phyloP scores from a whole-genome alignment of 805 yeast species.

The Candida wancherniae region DNA sequence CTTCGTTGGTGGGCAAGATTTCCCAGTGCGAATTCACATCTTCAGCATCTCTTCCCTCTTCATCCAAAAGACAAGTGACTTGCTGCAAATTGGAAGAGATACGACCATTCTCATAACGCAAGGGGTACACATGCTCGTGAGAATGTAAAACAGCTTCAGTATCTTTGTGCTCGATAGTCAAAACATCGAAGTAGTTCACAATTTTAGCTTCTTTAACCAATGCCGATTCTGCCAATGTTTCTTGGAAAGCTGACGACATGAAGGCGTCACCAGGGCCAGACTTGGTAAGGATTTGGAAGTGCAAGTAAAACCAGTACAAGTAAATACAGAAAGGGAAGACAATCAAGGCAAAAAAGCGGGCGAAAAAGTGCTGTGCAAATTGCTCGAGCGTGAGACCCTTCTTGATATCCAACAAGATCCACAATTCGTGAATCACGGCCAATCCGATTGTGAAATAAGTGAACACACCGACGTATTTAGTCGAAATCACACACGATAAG shows the following conservation, averaged over 20 bases:
- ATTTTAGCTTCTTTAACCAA: constrained; percentile 65
- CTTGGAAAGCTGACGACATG: constrained; percentile 95
- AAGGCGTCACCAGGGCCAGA: constrained; percentile 96
- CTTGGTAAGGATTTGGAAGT: constrained; percentile 70
- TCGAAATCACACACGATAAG: constrained; percentile 86
- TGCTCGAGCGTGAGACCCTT: constrained; percentile 57
- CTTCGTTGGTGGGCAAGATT: constrained; percentile 57
- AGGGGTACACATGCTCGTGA: constrained; percentile 69
- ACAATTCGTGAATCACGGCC: constrained; percentile 80
- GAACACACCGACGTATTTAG: constrained; percentile 94
- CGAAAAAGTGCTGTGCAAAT: constrained; percentile 64
- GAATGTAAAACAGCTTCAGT: constrained; percentile 82
- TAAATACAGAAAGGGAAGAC: constrained; percentile 78
- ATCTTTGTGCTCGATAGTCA: constrained; percentile 76
- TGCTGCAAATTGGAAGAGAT: constrained; percentile 92
- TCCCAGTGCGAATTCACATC: constrained; percentile 82
- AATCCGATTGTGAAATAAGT: constrained; percentile 84
- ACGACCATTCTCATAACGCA: constrained; percentile 95
- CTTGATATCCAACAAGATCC: constrained; percentile 76
- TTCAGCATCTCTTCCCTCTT: constrained; percentile 23
- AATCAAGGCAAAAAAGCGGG: constrained; percentile 67
- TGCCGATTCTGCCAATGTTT: constrained; percentile 79
- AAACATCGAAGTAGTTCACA: constrained; percentile 68
- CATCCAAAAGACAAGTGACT: constrained; percentile 64
- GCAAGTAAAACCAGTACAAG: constrained; percentile 87